Conservation (phyloP, 176 grass and related monocot genomes). For the Hyparrhenia diplandra region DNA sequence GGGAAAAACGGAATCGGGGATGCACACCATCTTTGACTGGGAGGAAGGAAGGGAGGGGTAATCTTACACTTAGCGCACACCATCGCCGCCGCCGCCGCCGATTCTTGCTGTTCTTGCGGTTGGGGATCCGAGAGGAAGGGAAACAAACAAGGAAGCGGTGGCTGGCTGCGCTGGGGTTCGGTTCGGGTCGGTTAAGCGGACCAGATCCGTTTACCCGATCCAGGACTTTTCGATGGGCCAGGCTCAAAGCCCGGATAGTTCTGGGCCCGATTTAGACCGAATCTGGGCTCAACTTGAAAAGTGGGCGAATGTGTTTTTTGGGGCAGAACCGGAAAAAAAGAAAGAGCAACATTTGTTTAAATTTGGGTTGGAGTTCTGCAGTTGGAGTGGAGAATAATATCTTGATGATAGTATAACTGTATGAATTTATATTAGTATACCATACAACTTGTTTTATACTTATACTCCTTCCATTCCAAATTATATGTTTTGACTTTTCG, state of each 20-base stretch:
- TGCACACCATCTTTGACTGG: background rate
- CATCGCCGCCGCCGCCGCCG: slow-evolving; percentile 1
- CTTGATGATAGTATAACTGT: no score
- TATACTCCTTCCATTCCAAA: no score
- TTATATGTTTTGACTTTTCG: no score
- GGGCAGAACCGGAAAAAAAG: background rate
- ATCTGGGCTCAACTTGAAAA: background rate
- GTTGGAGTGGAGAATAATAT: no score
- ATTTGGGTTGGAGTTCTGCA: no score
- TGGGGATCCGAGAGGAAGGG: background rate
- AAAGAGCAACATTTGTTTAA: no score
- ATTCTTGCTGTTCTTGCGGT: background rate
- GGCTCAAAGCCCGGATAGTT: background rate
- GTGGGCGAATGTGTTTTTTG: background rate
- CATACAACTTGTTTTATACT: no score
- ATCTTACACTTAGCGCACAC: slow-evolving; percentile 56
- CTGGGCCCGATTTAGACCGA: background rate
- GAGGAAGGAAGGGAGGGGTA: background rate
- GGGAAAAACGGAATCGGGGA: background rate
- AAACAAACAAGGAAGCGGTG: background rate
- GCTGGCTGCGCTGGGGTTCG: no score
- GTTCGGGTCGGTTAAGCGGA: background rate
- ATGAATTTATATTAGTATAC: no score
- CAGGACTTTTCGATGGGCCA: background rate
- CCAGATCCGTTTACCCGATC: background rate